phyloP scores from a whole-genome alignment of 345 rosid species.

The Physaria fendleri region DNA sequence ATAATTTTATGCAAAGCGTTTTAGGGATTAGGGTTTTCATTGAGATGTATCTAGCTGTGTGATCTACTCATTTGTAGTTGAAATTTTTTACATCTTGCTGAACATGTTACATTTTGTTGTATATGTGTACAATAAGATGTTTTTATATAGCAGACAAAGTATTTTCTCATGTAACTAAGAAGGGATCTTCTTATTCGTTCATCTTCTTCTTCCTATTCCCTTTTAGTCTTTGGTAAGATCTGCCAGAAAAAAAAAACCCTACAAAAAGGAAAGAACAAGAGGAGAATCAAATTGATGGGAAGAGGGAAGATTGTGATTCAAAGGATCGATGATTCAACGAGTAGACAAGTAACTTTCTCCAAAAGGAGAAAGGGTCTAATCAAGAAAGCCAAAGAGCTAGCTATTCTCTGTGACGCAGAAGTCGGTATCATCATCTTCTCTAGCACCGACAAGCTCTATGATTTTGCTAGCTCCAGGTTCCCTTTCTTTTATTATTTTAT shows the following conservation, averaged over 20 bases:
- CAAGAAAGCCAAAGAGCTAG: slow-evolving; percentile 37
- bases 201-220: slow-evolving; percentile 27
- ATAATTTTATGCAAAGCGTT: slow-evolving; percentile 19
- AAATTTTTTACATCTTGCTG: not conserved
- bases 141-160: slow-evolving; percentile 17
- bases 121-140: slow-evolving; percentile 14
- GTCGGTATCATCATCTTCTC: slow-evolving; percentile 39
- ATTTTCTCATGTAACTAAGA: not conserved
- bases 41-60: slow-evolving; percentile 1
- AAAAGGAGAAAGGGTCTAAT: slow-evolving; percentile 38
- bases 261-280: slow-evolving; percentile 19
- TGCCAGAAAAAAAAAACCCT: slow-evolving; percentile 26
- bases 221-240: slow-evolving; percentile 25
- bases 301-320: slow-evolving; percentile 40
- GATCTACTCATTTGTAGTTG: slow-evolving; percentile 12
- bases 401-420: slow-evolving; percentile 37
- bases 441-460: slow-evolving; percentile 36
- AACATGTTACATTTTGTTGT: slow-evolving; percentile 16
- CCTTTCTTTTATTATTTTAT: slow-evolving; percentile 3
- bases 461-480: slow-evolving; percentile 37
- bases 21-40: not conserved
- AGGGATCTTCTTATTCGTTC: slow-evolving; percentile 22
- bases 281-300: slow-evolving; percentile 31
- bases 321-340: slow-evolving; percentile 39
- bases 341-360: slow-evolving; percentile 44